phyloP scores from a whole-genome alignment of 345 rosid genomes.

The Microcos paniculata region DNA sequence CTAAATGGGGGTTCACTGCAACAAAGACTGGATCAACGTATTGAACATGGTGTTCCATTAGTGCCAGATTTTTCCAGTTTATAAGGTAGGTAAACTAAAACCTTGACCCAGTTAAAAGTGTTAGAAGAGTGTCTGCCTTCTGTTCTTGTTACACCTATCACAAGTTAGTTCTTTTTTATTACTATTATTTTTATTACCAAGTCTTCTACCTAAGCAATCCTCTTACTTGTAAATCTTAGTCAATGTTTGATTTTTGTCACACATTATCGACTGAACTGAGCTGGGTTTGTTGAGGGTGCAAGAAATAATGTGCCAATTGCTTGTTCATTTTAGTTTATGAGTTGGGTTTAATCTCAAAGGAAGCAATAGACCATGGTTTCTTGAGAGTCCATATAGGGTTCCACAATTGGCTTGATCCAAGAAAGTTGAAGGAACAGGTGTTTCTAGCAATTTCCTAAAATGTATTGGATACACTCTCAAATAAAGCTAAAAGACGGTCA shows the following conservation, averaged over 20 bases:
- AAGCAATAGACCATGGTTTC: constrained; percentile 13
- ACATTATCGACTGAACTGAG: constrained; percentile 21
- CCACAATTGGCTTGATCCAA: constrained; percentile 10
- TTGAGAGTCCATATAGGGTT: constrained; percentile 7
- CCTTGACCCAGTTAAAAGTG: constrained; percentile 21
- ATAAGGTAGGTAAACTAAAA: constrained; percentile 41
- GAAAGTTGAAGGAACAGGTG: constrained; percentile 19
- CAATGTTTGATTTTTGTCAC: constrained; percentile 20
- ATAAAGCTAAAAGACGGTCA: constrained; percentile 27
- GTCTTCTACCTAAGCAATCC: constrained; percentile 34
- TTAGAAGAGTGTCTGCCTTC: constrained; percentile 13
- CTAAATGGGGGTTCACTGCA: constrained; percentile 24
- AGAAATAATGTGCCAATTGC: constrained; percentile 32
- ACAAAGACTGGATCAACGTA: constrained; percentile 19
- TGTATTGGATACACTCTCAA: constrained; percentile 39
- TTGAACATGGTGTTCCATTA: constrained; percentile 32
- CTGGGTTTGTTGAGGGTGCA: constrained; percentile 30
- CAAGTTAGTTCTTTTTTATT: background rate
- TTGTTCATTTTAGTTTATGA: constrained; percentile 24
- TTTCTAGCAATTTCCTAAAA: constrained; percentile 33
- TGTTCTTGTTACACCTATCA: constrained; percentile 13
- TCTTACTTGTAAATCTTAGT: constrained; percentile 27
- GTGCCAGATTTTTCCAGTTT: constrained; percentile 26
- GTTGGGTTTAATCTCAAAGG: constrained; percentile 30
- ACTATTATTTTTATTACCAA: constrained; percentile 14